Evolutionary conservation across 1,284 basidiomycete species (phyloP).

Genomic region (Naganishia sp.): DNA sequence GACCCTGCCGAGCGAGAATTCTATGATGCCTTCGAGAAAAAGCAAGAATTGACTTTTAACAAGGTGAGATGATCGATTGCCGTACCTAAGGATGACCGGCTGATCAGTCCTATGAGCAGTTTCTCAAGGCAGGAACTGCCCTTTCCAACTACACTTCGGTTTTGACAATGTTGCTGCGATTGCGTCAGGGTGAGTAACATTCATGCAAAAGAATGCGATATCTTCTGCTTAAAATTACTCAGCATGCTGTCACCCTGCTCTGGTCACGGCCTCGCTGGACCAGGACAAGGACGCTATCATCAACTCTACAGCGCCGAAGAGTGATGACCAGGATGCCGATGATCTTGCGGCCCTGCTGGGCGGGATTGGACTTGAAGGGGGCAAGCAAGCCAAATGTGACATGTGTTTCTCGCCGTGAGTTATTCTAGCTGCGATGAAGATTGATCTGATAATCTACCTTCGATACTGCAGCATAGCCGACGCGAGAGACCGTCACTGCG

Average conservation of each 20-base stretch:
- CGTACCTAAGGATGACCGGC: neutral
- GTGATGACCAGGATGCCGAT: slow-evolving; percentile 63
- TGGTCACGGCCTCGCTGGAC: slow-evolving; percentile 73
- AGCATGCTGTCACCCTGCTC: slow-evolving; percentile 86
- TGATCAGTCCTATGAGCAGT: slow-evolving; percentile 40
- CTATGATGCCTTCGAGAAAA: slow-evolving; percentile 73
- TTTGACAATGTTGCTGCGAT: slow-evolving; percentile 75
- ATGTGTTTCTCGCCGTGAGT: slow-evolving; percentile 71
- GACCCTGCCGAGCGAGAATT: slow-evolving; percentile 75
- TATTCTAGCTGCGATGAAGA: too few species aligned
- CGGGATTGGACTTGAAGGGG: slow-evolving; percentile 63
- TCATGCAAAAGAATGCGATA: neutral
- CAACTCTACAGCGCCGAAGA: slow-evolving; percentile 60
- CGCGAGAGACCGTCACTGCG: slow-evolving; percentile 58
- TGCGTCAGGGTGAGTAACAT: slow-evolving; percentile 73
- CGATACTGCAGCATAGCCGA: slow-evolving; percentile 34
- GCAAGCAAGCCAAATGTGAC: slow-evolving; percentile 58
- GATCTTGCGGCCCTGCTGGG: slow-evolving; percentile 76
- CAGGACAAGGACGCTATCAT: slow-evolving; percentile 72
- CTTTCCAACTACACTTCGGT: slow-evolving; percentile 79
- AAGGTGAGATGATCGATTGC: slow-evolving; percentile 53
- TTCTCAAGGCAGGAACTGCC: slow-evolving; percentile 61
- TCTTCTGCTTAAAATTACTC: neutral
- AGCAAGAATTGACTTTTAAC: slow-evolving; percentile 71
- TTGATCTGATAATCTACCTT: neutral